Base-by-base conservation (phyloP, 2,329 filamentous ascomycete species). In the Neobulgaria alba region DNA sequence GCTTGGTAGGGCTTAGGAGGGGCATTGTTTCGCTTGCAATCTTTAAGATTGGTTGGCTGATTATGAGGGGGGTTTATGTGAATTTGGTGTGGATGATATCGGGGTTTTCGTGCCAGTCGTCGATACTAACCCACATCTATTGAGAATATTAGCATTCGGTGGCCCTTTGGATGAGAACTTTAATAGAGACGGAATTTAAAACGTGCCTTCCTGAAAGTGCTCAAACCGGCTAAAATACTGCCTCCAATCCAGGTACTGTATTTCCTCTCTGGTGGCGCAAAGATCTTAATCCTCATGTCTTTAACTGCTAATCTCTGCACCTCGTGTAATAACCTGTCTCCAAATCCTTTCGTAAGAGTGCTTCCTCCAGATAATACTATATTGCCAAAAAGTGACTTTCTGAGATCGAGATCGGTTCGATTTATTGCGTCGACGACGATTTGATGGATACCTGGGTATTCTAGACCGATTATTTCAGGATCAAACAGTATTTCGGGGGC, bases 251-350 rank as follows among this genome's bases (percentile, higher is more conserved):
- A 98, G 21, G 92, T 98, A 48, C 88, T 95, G 69, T 96, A 98
- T 66, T 96, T 95, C 52, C 92, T 77, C 71, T 98, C 92, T 4
- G 92, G 90, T 41, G 92, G 92, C 39, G 92, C 92, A 68, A 94
- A 95, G 60, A 98, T 98, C 73, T 95, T 95, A 69, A 98, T 96
- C 58, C 89, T 80, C 90, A 95, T 98, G 63, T 98, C 92, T 72
- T 95, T 95, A 54, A 96, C 88, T 9, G 92, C 92, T 56, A 96
- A 69, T 61, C 82, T 75, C 67, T 95, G 92, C 52, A 96, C 83
- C 67, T 98, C 92, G 53, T 85, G 80, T 60, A 98, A 71, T 54
- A 98, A 68, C 38, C 92, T 77, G 65, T 96, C 92, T 42, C 90
- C 90, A 60, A 98, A 98, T 33, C 92, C 92, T 68, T 92, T 95